These are phyloP conservation scores for Beauveria medogensis DNA, from an alignment of 2,329 filamentous ascomycete species.

Conservation along the genomic window DNA sequence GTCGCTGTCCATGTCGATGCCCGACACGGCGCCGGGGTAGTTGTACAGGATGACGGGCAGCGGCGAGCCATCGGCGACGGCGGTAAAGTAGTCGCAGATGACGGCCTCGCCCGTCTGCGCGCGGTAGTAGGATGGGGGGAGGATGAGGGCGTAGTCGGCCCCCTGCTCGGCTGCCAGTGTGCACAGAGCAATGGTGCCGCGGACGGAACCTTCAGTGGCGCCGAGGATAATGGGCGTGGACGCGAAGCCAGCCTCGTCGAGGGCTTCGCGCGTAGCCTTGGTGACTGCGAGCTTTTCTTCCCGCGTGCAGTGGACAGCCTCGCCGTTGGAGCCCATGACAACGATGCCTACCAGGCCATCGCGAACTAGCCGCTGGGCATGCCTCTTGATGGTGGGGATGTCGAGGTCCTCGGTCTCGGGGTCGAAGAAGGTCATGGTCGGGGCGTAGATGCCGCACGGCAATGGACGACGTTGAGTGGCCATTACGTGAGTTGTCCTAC, in stretches of 20 bases:
- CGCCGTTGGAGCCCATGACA: constrained; percentile 84
- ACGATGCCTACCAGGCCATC: constrained; percentile 76
- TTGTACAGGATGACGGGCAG: constrained; percentile 83
- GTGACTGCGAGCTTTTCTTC: constrained; percentile 72
- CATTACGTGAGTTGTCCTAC: not conserved
- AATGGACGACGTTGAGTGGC: constrained; percentile 45
- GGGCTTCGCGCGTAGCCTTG: constrained; percentile 67
- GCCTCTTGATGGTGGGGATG: constrained; percentile 68
- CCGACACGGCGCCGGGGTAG: constrained; percentile 79
- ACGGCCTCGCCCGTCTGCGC: constrained; percentile 66
- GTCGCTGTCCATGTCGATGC: constrained; percentile 86
- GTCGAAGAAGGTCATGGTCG: constrained; percentile 87
- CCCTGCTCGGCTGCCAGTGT: constrained; percentile 59
- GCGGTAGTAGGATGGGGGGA: constrained; percentile 79
- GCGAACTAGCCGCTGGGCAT: constrained; percentile 68
- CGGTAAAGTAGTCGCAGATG: constrained; percentile 64
- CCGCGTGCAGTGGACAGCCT: constrained; percentile 75
- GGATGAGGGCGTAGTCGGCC: constrained; percentile 70
- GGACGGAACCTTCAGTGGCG: constrained; percentile 72
- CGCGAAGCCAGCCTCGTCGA: constrained; percentile 71
- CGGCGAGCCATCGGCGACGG: constrained; percentile 67
- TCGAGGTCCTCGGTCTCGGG: constrained; percentile 78
- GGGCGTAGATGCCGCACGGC: constrained; percentile 77
- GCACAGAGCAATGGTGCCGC: constrained; percentile 69
- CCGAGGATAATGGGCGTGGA: constrained; percentile 76